Base-by-base conservation (phyloP, 192 early-diverging fungal genomes). In the Coemansia sp. region DNA sequence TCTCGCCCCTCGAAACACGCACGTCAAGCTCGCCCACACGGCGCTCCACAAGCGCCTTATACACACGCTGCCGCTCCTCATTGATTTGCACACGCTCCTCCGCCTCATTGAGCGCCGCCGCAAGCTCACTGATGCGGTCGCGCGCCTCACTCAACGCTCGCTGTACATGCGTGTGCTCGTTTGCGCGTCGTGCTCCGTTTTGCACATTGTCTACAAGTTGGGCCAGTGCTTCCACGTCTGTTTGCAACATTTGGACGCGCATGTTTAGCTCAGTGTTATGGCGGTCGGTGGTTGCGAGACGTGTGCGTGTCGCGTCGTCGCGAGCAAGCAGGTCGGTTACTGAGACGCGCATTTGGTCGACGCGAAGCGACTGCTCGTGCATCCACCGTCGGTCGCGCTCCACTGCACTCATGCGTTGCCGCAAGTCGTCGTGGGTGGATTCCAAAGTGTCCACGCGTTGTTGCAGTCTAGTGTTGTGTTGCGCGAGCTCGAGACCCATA, bases 301-400 rank as follows among this genome's bases (percentile, higher is more conserved):
- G 31, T 6, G 7, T 1, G 31, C 31, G 31, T 6, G 31, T 31
- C 31, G 31, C 14, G 26, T 51, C 5, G 56, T 31, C 9, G 11
- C 31, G 63, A 4, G 37, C n/a, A 9, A 47, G 20, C n/a, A 81
- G 58, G 14, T 81, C 78, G 36, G 25, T 50, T 7, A 81, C 54
- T 2, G 58, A 60, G 3, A 55, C 78, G 3, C 63, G 37, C 7
- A 75, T 11, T 36, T 81, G 72, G 57, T 81, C 78, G 7, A 81
- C 60, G 3, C 72, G 65, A 15, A 81, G 38, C 5, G 73, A 81
- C 58, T 81, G 72, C 48, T 81, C 68, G 40, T 81, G 78, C 63
- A 74, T 68, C 69, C 78, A 71, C 52, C 72, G 56, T 5, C 70
- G 64, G 60, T 81, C 78, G 14, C 70, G 65, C 63, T 81, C 78